Conservation (phyloP, 805 yeast genomes). For the Monosporozyma servazzii region DNA sequence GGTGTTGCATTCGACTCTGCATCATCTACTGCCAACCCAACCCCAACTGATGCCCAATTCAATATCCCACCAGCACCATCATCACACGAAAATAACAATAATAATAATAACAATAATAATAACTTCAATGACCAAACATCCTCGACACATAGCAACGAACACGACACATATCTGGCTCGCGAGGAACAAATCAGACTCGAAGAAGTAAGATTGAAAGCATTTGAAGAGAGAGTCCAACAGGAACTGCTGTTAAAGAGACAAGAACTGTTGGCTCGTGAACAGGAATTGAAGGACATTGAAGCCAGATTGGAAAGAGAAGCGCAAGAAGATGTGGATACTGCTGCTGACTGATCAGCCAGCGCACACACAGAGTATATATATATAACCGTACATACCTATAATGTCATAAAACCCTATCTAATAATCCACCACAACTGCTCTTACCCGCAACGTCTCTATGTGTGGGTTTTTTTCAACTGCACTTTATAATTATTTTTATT, state of each 20-base stretch:
- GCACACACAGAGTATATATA: neutral
- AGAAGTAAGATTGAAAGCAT: slow-evolving; percentile 78
- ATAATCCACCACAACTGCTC: neutral
- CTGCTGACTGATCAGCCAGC: slow-evolving; percentile 8
- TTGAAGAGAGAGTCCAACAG: slow-evolving; percentile 83
- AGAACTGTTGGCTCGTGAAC: slow-evolving; percentile 76
- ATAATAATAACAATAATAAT: too few relatives aligned
- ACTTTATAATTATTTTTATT: too few relatives aligned
- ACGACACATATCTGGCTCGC: slow-evolving; percentile 47
- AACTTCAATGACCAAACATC: too few relatives aligned
- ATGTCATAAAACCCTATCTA: neutral
- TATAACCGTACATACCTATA: neutral
- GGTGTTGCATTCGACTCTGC: neutral
- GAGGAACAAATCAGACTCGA: slow-evolving; percentile 86
- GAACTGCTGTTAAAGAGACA: slow-evolving; percentile 72
- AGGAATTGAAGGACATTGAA: slow-evolving; percentile 75
- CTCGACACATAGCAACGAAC: slow-evolving; percentile 6
- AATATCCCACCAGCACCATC: neutral
- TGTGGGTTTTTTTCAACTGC: neutral
- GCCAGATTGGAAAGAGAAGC: slow-evolving; percentile 56
- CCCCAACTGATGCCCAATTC: neutral
- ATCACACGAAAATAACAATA: neutral
- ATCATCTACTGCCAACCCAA: neutral
- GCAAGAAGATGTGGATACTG: slow-evolving; percentile 21
- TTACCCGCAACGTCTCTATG: neutral